Percentiles rank a stretch among this genome's conserved stretches.
Evolutionary conservation across 805 yeast genomes (phyloP).

Genomic region (Schizosaccharomyces octosporus): DNA sequence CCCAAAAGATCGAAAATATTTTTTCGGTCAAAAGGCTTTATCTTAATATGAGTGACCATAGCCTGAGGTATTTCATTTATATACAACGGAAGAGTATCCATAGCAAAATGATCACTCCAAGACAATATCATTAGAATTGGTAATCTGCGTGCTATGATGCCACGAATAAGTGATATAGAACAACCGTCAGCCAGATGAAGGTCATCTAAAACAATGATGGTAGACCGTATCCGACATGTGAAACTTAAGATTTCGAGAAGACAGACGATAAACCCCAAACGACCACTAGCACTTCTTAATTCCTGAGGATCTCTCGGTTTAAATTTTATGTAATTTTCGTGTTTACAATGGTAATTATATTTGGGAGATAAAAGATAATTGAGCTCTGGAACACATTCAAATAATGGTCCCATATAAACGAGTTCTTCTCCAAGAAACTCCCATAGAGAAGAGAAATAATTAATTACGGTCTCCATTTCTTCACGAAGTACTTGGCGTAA

Average conservation of each 20-base stretch:
- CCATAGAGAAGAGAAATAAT: background rate
- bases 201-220: constrained; percentile 7
- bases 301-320: background rate
- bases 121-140: constrained; percentile 7
- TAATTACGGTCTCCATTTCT: background rate
- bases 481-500: constrained; percentile 7
- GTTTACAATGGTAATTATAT: background rate
- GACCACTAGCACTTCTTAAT: background rate
- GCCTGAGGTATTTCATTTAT: background rate
- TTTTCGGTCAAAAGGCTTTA: background rate
- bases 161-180: constrained; percentile 5
- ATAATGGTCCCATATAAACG: background rate
- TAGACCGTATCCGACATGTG: background rate
- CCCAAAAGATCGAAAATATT: background rate
- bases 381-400: background rate
- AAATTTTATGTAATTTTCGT: background rate
- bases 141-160: constrained; percentile 4
- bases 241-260: background rate
- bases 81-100: background rate
- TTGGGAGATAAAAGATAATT: background rate
- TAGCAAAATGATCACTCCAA: background rate
- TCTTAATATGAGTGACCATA: background rate
- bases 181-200: constrained; percentile 7
- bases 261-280: background rate
- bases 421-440: background rate